Percentiles rank a stretch among this genome's conserved stretches.
phyloP scores from a whole-genome alignment of 441 rosid genomes.

The Rhodomyrtus psidioides region DNA sequence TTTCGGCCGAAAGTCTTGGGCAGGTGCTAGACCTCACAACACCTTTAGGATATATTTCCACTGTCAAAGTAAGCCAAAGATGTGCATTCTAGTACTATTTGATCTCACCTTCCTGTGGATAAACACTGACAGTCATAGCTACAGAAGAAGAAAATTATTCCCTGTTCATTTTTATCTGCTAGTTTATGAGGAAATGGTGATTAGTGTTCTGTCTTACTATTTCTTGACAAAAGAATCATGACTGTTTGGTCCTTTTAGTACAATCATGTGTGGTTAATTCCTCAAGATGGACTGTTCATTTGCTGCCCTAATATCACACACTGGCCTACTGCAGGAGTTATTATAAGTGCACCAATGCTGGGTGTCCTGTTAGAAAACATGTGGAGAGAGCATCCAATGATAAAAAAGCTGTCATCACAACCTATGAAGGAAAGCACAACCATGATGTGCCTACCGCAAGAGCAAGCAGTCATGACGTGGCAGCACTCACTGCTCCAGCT shows the following conservation, averaged over 20 bases:
- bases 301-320: neutral
- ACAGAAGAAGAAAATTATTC: neutral
- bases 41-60: neutral
- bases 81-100: neutral
- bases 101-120: neutral
- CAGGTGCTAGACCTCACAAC: neutral
- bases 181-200: neutral
- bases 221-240: neutral
- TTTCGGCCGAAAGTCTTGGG: neutral
- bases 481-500: slow-evolving; percentile 26
- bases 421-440: slow-evolving; percentile 96
- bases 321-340: slow-evolving; percentile 65
- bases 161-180: neutral
- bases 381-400: slow-evolving; percentile 99
- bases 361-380: slow-evolving; percentile 95
- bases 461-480: slow-evolving; percentile 51
- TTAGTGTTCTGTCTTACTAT: neutral
- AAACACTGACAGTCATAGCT: neutral
- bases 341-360: slow-evolving; percentile 88
- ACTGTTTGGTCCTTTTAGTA: neutral
- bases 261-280: neutral
- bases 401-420: slow-evolving; percentile 93
- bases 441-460: slow-evolving; percentile 85
- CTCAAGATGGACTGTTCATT: neutral
- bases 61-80: neutral